phyloP scores from a whole-genome alignment of 805 yeast genomes.

The Saturnispora galanensis region DNA sequence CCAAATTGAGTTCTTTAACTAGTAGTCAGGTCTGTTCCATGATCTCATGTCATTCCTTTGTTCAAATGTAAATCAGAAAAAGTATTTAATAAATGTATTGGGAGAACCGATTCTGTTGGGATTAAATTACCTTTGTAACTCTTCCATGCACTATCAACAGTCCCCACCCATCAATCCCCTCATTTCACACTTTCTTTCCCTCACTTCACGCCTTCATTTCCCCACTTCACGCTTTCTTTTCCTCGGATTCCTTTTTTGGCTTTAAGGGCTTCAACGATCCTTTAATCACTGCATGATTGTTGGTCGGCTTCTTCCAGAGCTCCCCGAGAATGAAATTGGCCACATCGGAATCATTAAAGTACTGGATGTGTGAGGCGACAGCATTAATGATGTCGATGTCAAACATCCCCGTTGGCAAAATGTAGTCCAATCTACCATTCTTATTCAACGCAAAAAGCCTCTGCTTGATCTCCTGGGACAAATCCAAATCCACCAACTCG shows the following conservation, averaged over 20 bases:
- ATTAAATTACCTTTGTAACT: too few species aligned
- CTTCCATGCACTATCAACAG: too few species aligned
- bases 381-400: conserved; percentile 76
- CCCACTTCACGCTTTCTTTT: background rate
- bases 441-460: conserved; percentile 44
- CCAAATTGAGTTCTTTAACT: too few species aligned
- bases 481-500: conserved; percentile 9
- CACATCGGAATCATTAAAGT: conserved; percentile 78
- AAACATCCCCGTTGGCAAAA: conserved; percentile 65
- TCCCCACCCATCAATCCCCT: too few species aligned
- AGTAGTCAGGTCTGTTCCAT: too few species aligned
- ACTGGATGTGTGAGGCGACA: conserved; percentile 78
- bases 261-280: background rate
- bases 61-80: too few species aligned
- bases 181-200: background rate
- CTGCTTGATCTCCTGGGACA: conserved; percentile 25
- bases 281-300: background rate
- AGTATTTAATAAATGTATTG: too few species aligned
- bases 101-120: too few species aligned
- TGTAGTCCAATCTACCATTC: conserved; percentile 74
- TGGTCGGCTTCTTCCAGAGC: conserved; percentile 23
- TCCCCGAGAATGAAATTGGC: conserved; percentile 70
- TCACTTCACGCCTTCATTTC: background rate
- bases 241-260: background rate
- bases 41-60: too few species aligned